Conservation (phyloP, 345 rosid genomes). For the Aethionema arabicum region DNA sequence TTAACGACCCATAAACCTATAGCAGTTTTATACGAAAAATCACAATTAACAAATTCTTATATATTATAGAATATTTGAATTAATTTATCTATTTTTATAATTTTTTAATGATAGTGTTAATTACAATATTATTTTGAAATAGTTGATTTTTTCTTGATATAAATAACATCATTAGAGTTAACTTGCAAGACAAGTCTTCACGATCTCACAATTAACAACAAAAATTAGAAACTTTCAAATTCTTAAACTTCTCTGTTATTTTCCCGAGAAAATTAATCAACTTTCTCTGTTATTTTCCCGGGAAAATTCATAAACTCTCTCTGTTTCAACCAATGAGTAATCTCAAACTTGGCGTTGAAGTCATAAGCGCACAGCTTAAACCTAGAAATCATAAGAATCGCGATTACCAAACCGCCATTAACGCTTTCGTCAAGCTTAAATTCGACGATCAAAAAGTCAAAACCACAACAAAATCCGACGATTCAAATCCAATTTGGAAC, state of each 20-base stretch:
- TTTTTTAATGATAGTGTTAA: no score
- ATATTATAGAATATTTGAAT: no score
- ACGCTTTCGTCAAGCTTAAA: conserved; percentile 73
- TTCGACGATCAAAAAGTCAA: conserved; percentile 75
- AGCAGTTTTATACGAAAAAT: no score
- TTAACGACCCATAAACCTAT: no score
- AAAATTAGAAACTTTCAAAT: conserved; percentile 31
- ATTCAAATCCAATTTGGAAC: conserved; percentile 77
- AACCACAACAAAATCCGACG: conserved; percentile 62
- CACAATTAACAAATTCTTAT: no score
- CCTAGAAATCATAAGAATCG: conserved; percentile 49
- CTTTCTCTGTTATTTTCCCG: conserved; percentile 11
- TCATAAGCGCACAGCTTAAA: conserved; percentile 70
- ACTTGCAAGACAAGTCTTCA: conserved; percentile 37
- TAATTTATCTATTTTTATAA: no score
- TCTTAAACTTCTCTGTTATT: not conserved
- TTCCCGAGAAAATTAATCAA: not conserved
- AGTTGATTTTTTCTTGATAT: no score
- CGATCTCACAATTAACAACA: conserved; percentile 21
- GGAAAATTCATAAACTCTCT: not conserved
- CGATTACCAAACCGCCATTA: conserved; percentile 48
- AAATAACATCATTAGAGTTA: not conserved
- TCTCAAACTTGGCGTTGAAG: conserved; percentile 87
- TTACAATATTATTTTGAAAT: no score
- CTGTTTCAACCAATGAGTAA: conserved; percentile 46